Conservation (phyloP, 768 basidiomycete species). For the Cystobasidium ongulense region DNA sequence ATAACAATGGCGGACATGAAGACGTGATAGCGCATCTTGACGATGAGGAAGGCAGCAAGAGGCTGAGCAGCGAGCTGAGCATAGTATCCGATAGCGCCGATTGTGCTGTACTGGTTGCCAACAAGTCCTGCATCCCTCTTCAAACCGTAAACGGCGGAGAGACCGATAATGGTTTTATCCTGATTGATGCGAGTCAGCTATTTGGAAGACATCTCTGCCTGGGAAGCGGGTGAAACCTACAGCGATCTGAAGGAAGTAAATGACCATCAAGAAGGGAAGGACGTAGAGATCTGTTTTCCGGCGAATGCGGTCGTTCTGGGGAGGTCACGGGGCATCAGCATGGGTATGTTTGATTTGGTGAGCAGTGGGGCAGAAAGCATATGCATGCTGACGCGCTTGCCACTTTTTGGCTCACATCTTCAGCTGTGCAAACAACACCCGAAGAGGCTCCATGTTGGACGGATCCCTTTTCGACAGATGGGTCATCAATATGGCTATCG, state of each 20-base stretch:
- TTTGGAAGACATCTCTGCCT: neutral
- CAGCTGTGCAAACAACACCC: constrained; percentile 7
- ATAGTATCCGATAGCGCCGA: constrained; percentile 34
- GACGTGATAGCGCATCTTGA: constrained; percentile 19
- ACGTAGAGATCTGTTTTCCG: constrained; percentile 42
- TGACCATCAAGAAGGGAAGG: constrained; percentile 41
- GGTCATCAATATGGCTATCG: neutral
- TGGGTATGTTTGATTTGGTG: no score
- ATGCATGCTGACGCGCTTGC: no score
- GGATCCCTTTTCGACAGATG: neutral
- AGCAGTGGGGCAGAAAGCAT: no score
- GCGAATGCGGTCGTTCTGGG: constrained; percentile 35
- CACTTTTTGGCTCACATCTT: constrained; percentile 7
- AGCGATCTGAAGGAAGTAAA: constrained; percentile 46
- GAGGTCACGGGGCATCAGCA: neutral
- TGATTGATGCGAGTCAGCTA: neutral
- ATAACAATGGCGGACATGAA: constrained; percentile 37
- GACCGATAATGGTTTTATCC: constrained; percentile 37
- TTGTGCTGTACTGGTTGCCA: constrained; percentile 40
- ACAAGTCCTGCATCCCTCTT: constrained; percentile 35
- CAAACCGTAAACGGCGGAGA: constrained; percentile 41
- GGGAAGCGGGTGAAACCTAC: constrained; percentile 37
- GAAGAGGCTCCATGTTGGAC: neutral
- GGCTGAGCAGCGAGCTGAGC: constrained; percentile 35
- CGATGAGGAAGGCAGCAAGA: constrained; percentile 33